Conservation (phyloP, 2,329 filamentous ascomycete genomes). For the Xylaria sp. region DNA sequence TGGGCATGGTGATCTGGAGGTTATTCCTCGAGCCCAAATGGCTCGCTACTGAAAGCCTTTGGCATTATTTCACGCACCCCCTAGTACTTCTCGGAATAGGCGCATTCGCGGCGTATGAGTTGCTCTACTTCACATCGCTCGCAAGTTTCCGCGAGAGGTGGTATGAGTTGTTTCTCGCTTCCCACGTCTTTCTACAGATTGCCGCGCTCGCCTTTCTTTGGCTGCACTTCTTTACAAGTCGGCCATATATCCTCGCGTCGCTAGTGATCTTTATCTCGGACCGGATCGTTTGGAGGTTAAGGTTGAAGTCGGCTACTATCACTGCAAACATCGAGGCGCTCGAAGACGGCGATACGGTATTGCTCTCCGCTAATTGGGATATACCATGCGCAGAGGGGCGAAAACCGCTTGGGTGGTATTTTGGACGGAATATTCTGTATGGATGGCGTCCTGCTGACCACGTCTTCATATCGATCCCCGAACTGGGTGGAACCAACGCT, state of each 20-base stretch:
- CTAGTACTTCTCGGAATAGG: constrained; percentile 60
- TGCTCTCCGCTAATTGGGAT: constrained; percentile 50
- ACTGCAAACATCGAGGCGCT: constrained; percentile 58
- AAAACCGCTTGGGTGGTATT: constrained; percentile 17
- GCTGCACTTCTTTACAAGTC: constrained; percentile 60
- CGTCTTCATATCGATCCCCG: constrained; percentile 65
- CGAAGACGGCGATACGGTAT: constrained; percentile 61
- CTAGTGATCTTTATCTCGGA: constrained; percentile 63
- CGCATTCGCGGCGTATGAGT: constrained; percentile 62
- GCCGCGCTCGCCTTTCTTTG: constrained; percentile 61
- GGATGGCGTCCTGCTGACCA: constrained; percentile 69
- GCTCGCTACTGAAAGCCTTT: constrained; percentile 47
- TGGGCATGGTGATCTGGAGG: constrained; percentile 62
- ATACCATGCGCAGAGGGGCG: constrained; percentile 29
- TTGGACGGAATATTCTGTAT: constrained; percentile 46
- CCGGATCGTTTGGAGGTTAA: constrained; percentile 61
- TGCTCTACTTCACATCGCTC: constrained; percentile 67
- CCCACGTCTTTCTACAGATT: constrained; percentile 63
- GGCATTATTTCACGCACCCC: constrained; percentile 56
- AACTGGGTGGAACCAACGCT: constrained; percentile 55
- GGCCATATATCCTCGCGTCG: constrained; percentile 58
- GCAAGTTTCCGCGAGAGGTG: constrained; percentile 63
- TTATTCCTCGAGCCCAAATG: constrained; percentile 55
- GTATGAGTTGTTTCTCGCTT: constrained; percentile 67
- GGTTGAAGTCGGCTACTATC: constrained; percentile 55